These are phyloP conservation scores for Monosporozyma aquatica DNA, from an alignment of 805 yeast species.

Conservation along the genomic window DNA sequence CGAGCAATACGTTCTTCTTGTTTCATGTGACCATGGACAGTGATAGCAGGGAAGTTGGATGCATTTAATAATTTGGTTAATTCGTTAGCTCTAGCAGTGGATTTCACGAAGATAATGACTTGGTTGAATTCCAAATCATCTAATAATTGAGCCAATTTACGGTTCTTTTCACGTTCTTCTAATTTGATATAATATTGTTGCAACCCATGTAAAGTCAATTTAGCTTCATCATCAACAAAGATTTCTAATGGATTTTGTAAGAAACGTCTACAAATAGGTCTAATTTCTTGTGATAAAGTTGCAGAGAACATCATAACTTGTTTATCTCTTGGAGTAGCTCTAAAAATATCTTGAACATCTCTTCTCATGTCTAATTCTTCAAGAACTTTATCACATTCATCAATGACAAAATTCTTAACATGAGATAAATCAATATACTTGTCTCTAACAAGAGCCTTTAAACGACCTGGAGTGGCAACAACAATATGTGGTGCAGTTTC, in stretches of 20 bases:
- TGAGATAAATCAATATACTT: conserved; percentile 78
- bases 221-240: conserved; percentile 95
- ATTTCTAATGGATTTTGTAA: conserved; percentile 97
- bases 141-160: conserved; percentile 81
- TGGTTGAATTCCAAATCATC: conserved; percentile 95
- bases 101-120: conserved; percentile 91
- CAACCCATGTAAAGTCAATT: conserved; percentile 93
- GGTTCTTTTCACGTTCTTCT: conserved; percentile 85
- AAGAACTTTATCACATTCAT: conserved; percentile 96
- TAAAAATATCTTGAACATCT: conserved; percentile 95
- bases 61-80: conserved; percentile 81
- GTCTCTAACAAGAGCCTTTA: conserved; percentile 88
- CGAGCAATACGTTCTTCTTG: conserved; percentile 98
- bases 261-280: conserved; percentile 95
- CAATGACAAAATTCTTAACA: conserved; percentile 89
- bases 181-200: conserved; percentile 93
- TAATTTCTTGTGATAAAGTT: conserved; percentile 84
- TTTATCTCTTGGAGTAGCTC: conserved; percentile 95
- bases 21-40: conserved; percentile 89
- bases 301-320: conserved; percentile 99
- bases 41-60: conserved; percentile 93
- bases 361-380: conserved; percentile 92
- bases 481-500: conserved; percentile 94
- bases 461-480: conserved; percentile 97
- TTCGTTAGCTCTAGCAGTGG: conserved; percentile 86